Conservation (phyloP, 2,329 filamentous ascomycete species). For the Alternaria infectoria region DNA sequence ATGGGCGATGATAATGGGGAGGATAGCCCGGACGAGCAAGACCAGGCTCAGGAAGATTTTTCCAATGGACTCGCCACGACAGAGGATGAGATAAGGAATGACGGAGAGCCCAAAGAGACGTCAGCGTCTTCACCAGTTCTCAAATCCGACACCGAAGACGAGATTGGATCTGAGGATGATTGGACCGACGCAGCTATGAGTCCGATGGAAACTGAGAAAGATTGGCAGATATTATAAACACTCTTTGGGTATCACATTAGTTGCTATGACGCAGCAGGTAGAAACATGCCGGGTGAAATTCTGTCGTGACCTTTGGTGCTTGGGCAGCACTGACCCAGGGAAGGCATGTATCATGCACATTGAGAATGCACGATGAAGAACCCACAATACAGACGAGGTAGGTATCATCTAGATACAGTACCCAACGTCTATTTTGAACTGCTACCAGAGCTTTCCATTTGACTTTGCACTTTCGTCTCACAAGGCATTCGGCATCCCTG, state of each 20-base stretch:
- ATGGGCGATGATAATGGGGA: background rate
- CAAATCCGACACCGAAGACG: background rate
- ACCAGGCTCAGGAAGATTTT: background rate
- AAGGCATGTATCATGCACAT: background rate
- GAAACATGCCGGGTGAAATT: no score
- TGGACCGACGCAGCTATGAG: constrained; percentile 16
- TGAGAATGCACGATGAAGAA: background rate
- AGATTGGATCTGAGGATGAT: constrained; percentile 3
- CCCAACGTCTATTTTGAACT: background rate
- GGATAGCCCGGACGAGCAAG: background rate
- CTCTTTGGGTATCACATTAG: no score
- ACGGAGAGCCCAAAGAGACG: background rate
- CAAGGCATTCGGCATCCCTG: background rate
- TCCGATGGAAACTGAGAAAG: constrained; percentile 4
- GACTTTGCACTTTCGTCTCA: background rate
- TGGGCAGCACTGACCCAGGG: background rate
- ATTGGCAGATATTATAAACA: constrained; percentile 15
- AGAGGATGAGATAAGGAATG: background rate
- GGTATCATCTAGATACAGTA: fast-evolving
- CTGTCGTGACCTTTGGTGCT: no score
- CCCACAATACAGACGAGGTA: background rate
- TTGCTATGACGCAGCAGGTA: no score
- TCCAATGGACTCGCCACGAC: background rate
- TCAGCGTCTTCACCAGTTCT: background rate
- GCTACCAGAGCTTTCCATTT: background rate